Percentiles rank a stretch among this genome's conserved stretches.
These are phyloP conservation scores for Fallopia convolvulus DNA, from an alignment of 148 eudicot genomes.

Conservation along the genomic window DNA sequence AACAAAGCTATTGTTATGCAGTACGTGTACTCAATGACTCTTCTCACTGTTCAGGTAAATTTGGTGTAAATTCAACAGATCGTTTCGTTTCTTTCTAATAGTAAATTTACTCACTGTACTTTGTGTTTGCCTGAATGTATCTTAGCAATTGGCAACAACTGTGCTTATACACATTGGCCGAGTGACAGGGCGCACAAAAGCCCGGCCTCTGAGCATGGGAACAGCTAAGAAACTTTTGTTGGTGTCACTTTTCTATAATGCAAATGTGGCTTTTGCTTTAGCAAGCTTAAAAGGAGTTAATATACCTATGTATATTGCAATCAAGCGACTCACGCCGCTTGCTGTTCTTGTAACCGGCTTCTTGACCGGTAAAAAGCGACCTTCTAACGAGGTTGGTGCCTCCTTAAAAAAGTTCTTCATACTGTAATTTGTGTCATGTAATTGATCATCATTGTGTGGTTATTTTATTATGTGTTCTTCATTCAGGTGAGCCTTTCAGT, in stretches of 20 bases:
- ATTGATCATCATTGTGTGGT: background rate
- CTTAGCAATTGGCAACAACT: slow-evolving; percentile 77
- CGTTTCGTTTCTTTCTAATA: background rate
- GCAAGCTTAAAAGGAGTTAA: slow-evolving; percentile 99
- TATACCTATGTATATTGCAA: slow-evolving; percentile 97
- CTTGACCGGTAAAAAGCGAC: slow-evolving; percentile 69
- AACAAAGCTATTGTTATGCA: slow-evolving; percentile 93
- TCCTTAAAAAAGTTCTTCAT: background rate
- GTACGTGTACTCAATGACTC: slow-evolving; percentile 81
- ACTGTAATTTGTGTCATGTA: background rate
- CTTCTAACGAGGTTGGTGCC: slow-evolving; percentile 63
- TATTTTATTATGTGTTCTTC: slow-evolving; percentile 13
- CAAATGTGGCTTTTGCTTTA: slow-evolving; percentile 95
- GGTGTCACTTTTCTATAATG: slow-evolving; percentile 94
- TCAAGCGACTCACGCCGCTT: slow-evolving; percentile 91
- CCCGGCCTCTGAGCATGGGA: slow-evolving; percentile 53
- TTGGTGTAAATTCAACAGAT: background rate
- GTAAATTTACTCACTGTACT: background rate
- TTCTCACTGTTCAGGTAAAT: slow-evolving; percentile 76
- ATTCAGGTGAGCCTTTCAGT: slow-evolving; percentile 86
- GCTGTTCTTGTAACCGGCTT: slow-evolving; percentile 84
- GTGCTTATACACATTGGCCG: slow-evolving; percentile 76
- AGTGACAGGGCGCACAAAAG: slow-evolving; percentile 65
- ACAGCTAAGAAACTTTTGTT: slow-evolving; percentile 82
- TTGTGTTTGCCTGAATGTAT: slow-evolving; percentile 11